Conservation (phyloP, 225 moss, liverwort and hornwort species). For the Asterella californica region DNA sequence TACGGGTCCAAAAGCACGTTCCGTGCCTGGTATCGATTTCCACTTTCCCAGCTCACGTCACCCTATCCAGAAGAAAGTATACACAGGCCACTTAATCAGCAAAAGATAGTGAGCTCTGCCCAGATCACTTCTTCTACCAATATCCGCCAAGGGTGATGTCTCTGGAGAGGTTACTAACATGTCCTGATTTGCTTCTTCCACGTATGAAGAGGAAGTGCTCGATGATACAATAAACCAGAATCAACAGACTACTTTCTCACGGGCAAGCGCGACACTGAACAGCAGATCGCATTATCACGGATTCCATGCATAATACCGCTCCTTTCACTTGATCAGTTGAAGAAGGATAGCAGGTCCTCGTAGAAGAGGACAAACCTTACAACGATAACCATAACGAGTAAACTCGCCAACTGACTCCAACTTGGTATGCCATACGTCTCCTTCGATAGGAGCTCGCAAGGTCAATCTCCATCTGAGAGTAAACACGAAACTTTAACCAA, state of each 20-base stretch:
- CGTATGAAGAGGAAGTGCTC: neutral
- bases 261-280: neutral
- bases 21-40: conserved; percentile 76
- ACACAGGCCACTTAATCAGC: neutral
- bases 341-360: neutral
- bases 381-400: conserved; percentile 90
- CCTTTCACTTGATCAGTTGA: neutral
- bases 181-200: neutral
- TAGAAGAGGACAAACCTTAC: conserved; percentile 54
- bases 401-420: conserved; percentile 55
- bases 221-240: neutral
- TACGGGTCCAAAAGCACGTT: conserved; percentile 86
- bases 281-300: neutral
- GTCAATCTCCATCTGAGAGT: conserved; percentile 84
- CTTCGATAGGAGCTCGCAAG: conserved; percentile 73
- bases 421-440: conserved; percentile 79
- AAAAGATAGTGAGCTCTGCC: neutral
- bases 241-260: neutral
- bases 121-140: neutral
- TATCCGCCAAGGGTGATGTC: neutral
- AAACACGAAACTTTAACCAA: neutral
- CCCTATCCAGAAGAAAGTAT: conserved; percentile 45
- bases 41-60: conserved; percentile 81
- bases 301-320: neutral
- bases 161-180: too few relatives aligned